Base-by-base conservation (phyloP, 2,329 filamentous ascomycete species). In the Sarocladiaceae sp. region DNA sequence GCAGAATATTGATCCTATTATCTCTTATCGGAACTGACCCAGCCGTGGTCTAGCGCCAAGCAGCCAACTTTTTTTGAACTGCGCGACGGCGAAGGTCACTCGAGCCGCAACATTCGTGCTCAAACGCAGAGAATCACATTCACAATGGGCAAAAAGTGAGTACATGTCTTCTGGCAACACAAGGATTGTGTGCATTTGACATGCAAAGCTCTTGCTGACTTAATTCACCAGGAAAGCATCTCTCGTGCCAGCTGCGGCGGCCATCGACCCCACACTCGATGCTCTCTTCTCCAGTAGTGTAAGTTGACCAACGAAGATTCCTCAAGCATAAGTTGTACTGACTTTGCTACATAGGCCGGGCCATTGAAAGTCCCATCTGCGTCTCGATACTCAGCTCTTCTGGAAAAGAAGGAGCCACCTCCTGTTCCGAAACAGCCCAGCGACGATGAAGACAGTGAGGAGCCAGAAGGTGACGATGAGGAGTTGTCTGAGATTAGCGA, bases 241-340 rank as follows among this genome's bases (percentile, higher is more conserved):
- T 46, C 54, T 78, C 48, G 52, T 61, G 43, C 69, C 68, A 49
- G 64, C 71, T 27, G 64, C 68, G 46, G 76, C 76, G 61, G 70
- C 73, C 48, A 70, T 88, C 48, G 84, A 89, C 68, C 82, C 84
- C 60, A 67, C 73, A 45, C 69, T 89, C 52, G 73, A 82, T 56
- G 80, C 82, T 49, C 72, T 89, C 31, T 89, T 89, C 65, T 74
- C 82, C 46, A 70, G 74, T 46, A 88, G 85, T 70, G 84, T 88
- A 74, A 68, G 82, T 74, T 47, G 35, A 15, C 23, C 12, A 12
- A 29, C 37, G 18, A 39, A 42, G 19, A 23, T 21, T 13, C 24
- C 5, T 24, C n/a, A n/a, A n/a, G n/a, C n/a, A n/a, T n/a, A n/a
- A n/a, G n/a, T n/a, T n/a, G n/a, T n/a, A 6, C 21, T 33, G n/a